Conservation (phyloP, 306 rosid genomes). For the Lablab purpureus region DNA sequence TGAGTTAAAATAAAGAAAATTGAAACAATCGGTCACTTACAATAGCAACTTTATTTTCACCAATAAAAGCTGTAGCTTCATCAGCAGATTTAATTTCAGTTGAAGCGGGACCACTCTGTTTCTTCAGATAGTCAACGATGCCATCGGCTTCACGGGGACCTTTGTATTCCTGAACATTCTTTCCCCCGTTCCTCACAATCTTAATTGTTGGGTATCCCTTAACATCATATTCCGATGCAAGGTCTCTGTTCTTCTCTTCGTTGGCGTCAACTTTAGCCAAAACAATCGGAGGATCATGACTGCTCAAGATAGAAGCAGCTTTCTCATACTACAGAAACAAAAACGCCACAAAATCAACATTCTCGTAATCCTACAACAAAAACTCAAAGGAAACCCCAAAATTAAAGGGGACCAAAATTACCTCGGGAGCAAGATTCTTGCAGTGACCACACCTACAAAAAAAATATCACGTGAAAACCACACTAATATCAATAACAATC, state of each 20-base stretch:
- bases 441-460: constrained; percentile 95
- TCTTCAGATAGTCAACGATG: constrained; percentile 81
- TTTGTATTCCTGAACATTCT: constrained; percentile 77
- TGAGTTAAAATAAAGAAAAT: constrained; percentile 2
- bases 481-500: constrained; percentile 7
- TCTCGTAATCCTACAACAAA: neutral
- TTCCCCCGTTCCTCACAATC: constrained; percentile 88
- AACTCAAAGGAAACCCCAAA: constrained; percentile 14
- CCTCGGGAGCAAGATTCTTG: constrained; percentile 96
- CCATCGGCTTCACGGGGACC: constrained; percentile 96
- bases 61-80: constrained; percentile 64
- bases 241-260: constrained; percentile 68
- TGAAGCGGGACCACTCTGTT: constrained; percentile 88
- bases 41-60: constrained; percentile 67
- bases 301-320: constrained; percentile 84
- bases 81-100: constrained; percentile 73
- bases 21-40: constrained; percentile 55
- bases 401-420: constrained; percentile 35
- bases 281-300: constrained; percentile 69
- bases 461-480: neutral
- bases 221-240: constrained; percentile 64
- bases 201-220: constrained; percentile 87
- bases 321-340: constrained; percentile 71
- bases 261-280: constrained; percentile 88
- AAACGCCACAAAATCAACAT: constrained; percentile 25